Conservation (phyloP, 208 protist genomes). For the Strigomonas galati region DNA sequence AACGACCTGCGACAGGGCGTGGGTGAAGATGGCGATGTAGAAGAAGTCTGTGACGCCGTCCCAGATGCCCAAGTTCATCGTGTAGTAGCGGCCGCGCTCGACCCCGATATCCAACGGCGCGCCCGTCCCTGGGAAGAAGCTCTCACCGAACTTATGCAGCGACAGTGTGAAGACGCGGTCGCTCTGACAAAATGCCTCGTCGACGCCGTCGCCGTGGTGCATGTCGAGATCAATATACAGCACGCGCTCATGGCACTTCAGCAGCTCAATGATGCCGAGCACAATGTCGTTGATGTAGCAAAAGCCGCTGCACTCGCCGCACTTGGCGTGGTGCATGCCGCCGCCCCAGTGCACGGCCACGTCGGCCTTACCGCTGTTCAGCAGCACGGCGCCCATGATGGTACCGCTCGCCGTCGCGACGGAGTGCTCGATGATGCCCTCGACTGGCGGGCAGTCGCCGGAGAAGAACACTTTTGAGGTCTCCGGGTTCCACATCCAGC, state of each 20-base stretch:
- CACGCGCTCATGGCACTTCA: conserved; percentile 96
- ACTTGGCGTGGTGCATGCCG: conserved; percentile 98
- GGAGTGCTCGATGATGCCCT: conserved; percentile 87
- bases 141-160: conserved; percentile 99
- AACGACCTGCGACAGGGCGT: conserved; percentile 62
- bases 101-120: conserved; percentile 79
- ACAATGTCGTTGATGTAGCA: conserved; percentile 99
- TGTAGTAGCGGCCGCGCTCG: conserved; percentile 74
- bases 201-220: conserved; percentile 99
- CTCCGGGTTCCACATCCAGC: conserved; percentile 83
- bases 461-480: conserved; percentile 82
- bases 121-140: conserved; percentile 98
- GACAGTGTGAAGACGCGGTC: conserved; percentile 99
- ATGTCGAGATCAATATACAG: conserved; percentile 99
- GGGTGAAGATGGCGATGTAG: conserved; percentile 74
- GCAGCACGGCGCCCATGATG: conserved; percentile 79
- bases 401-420: conserved; percentile 79
- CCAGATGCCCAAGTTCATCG: conserved; percentile 88
- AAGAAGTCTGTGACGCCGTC: conserved; percentile 91
- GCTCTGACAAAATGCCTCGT: conserved; percentile 99
- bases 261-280: conserved; percentile 99
- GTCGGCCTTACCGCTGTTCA: conserved; percentile 77
- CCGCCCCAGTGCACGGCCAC: conserved; percentile 99
- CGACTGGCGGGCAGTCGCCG: conserved; percentile 84
- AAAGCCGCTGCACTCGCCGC: conserved; percentile 97